phyloP scores from a whole-genome alignment of 176 grass and related monocot genomes.

The Aegilops bicornis region DNA sequence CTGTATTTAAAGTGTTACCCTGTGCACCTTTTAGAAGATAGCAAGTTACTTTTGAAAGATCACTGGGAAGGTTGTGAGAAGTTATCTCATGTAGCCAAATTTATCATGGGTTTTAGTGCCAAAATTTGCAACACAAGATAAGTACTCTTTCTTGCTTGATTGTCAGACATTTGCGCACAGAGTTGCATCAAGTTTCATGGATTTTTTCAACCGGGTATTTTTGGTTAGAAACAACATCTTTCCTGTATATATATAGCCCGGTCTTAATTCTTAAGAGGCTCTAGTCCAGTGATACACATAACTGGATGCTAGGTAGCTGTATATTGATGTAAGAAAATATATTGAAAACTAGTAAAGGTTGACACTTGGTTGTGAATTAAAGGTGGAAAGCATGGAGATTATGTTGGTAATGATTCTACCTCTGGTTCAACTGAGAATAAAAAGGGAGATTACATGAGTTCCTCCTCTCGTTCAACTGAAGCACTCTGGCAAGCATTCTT shows the following conservation, averaged over 20 bases:
- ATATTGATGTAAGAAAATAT: constrained; percentile 28
- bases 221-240: neutral
- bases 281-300: neutral
- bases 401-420: constrained; percentile 33
- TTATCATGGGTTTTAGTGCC: neutral
- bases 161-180: neutral
- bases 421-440: constrained; percentile 31
- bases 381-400: constrained; percentile 33
- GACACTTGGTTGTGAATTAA: constrained; percentile 29
- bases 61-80: neutral
- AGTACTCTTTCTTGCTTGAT: neutral
- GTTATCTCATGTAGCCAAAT: neutral
- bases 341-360: neutral
- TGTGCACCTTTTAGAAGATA: neutral
- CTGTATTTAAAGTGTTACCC: neutral
- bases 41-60: neutral
- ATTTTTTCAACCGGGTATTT: neutral
- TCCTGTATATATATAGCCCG: neutral
- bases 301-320: neutral
- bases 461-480: constrained; percentile 58
- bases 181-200: neutral
- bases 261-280: neutral
- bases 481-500: constrained; percentile 96
- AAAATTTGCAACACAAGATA: neutral
- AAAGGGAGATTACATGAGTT: constrained; percentile 33